These are phyloP conservation scores for Fusarium compactum DNA, from an alignment of 2,329 filamentous ascomycete species.

Conservation along the genomic window DNA sequence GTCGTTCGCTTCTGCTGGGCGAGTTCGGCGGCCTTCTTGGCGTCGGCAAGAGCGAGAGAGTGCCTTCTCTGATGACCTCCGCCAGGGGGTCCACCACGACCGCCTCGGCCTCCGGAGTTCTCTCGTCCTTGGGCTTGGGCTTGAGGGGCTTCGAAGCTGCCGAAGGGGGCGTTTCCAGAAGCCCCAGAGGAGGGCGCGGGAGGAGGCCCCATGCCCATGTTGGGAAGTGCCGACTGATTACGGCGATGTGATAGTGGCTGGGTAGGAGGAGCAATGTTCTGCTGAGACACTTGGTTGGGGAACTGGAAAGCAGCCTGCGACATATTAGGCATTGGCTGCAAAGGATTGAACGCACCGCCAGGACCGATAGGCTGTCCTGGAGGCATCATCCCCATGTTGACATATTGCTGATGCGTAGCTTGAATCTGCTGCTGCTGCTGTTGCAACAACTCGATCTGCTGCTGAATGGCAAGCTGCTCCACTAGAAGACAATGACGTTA, in stretches of 20 bases:
- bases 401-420: conserved; percentile 95
- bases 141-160: conserved; percentile 77
- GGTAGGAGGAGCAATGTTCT: conserved; percentile 80
- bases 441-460: conserved; percentile 97
- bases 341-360: conserved; percentile 77
- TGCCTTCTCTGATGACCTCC: conserved; percentile 93
- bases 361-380: conserved; percentile 81
- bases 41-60: conserved; percentile 92
- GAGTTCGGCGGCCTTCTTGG: conserved; percentile 96
- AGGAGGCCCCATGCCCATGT: conserved; percentile 88
- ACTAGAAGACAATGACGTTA: conserved; percentile 65
- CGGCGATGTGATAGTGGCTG: conserved; percentile 91
- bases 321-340: conserved; percentile 84
- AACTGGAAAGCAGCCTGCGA: conserved; percentile 91
- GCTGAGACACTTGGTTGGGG: conserved; percentile 79
- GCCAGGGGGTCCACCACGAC: conserved; percentile 74
- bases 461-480: conserved; percentile 97
- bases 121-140: conserved; percentile 51
- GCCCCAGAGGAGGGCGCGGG: conserved; percentile 93
- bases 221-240: conserved; percentile 96
- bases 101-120: conserved; percentile 69
- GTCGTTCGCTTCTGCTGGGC: conserved; percentile 97
- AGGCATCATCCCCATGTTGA: conserved; percentile 95
- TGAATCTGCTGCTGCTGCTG: conserved; percentile 98
- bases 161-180: conserved; percentile 77